Base-by-base conservation (phyloP, 768 basidiomycete species). In the Hygrophoropsis aurantiaca region DNA sequence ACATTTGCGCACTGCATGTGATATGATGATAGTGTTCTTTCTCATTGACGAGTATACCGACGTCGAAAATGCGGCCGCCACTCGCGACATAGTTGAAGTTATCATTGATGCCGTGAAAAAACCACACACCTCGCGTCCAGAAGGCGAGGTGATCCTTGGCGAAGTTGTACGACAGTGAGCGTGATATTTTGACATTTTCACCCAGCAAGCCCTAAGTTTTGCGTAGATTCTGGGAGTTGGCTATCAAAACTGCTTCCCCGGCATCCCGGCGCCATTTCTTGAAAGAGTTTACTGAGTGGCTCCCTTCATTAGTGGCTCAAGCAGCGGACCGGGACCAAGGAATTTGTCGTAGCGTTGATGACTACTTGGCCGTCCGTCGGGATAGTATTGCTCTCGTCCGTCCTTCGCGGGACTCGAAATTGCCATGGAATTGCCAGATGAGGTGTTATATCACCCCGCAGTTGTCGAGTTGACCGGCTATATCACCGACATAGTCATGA, bases 31-130 rank as follows among this genome's bases (percentile, higher is more conserved):
- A 47, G 30, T 59, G 7, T 58, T 62, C 53, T 64, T 64, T 50
- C 47, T 65, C n/a, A 39, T 65, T 24, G 69, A 69, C 44, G 61
- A 69, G 40, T 59, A 59, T 43, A 57, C 63, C 26, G 69, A 70
- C 40, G 44, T 52, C 8, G 51, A 39, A 33, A 30, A 52, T 38
- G 46, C 34, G 18, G 19, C 33, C 6, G 48, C 25, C 4, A 26
- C 46, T 4, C 26, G 24, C 4, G 40, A 36, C 35, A 47, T 48
- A 24, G 41, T 39, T 2, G 47, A 23, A 15, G 40, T 52, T 37
- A 43, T 52, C 11, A 48, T 52, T 5, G 50, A 52, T 27, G 41
- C 51, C 21, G 10, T 49, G 37, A 25, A 49, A 4, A 23, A 52
- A 25, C 51, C 51, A 8, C 19, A 43, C n/a, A 37, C 37, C 19